A percentile compares a stretch with the other conserved stretches of the same genome.
Evolutionary conservation across 2,329 filamentous ascomycete genomes (phyloP).

Genomic region (Aotearoamyces nothofagi): DNA sequence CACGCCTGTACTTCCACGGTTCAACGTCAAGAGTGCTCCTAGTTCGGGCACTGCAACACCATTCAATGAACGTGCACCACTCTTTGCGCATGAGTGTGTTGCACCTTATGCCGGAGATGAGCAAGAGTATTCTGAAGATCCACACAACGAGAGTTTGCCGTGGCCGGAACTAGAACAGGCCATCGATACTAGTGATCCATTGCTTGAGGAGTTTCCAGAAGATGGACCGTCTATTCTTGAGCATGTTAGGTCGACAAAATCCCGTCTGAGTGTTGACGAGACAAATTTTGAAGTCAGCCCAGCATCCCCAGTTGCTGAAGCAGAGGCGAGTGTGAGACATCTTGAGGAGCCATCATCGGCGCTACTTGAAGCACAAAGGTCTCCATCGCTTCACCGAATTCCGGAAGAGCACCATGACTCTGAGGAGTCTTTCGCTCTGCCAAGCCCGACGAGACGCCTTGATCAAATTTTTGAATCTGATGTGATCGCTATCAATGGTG

Average conservation of each 20-base stretch:
- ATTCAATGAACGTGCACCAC: slow-evolving; percentile 14
- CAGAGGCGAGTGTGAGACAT: slow-evolving; percentile 4
- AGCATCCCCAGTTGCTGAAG: slow-evolving; percentile 9
- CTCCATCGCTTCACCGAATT: slow-evolving; percentile 6
- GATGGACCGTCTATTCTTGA: slow-evolving; percentile 13
- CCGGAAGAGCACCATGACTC: neutral
- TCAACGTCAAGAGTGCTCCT: neutral
- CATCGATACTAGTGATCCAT: slow-evolving; percentile 15
- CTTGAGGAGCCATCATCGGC: slow-evolving; percentile 5
- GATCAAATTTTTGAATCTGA: neutral
- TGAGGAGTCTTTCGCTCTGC: neutral
- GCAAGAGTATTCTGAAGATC: slow-evolving; percentile 1
- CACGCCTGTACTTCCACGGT: neutral
- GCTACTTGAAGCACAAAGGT: slow-evolving; percentile 7
- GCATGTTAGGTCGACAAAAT: slow-evolving; percentile 10
- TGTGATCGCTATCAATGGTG: neutral
- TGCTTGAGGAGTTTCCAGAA: slow-evolving; percentile 14
- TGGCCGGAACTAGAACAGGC: neutral
- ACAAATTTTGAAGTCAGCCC: slow-evolving; percentile 7
- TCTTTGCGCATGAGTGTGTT: slow-evolving; percentile 15
- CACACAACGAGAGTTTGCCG: slow-evolving; percentile 3
- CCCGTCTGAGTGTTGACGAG: slow-evolving; percentile 11
- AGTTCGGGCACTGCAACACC: slow-evolving; percentile 10
- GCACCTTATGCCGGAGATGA: slow-evolving; percentile 6
- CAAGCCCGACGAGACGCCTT: neutral